Base-by-base conservation (phyloP, 139 green algal genomes). In the Picochlorum sp. region DNA sequence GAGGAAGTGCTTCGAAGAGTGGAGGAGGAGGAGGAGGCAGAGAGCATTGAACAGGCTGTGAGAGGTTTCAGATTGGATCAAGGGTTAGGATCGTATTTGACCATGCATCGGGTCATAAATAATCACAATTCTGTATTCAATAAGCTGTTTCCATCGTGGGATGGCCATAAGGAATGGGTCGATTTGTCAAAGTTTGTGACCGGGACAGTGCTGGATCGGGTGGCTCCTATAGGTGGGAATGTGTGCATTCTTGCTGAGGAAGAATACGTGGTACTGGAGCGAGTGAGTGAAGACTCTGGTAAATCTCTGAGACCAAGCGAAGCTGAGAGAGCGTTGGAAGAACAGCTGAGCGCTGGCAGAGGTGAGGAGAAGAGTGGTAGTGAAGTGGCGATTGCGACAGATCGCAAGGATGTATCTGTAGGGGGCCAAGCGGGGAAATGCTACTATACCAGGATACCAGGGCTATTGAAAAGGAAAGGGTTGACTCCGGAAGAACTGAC, bases 231-330 rank as follows among this genome's bases (percentile, higher is more conserved):
- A 33, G 37, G 70, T 25, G 77, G 77, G 24, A 76, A 74, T 60
- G 72, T 87, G 36, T 81, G 64, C 64, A 69, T 87, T 18, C 74
- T 81, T 35, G 59, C 70, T 4, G 83, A 90, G 30, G 77, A 62
- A 7, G 59, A 77, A 31, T 66, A 71, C 6, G 41, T 36, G 4
- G 16, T 20, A 4, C 25, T 32, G 16, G 12, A 14, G 4, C 44
- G 18, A 53, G 44, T 18, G n/a, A n/a, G n/a, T n/a, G n/a, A n/a
- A n/a, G n/a, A n/a, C n/a, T n/a, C n/a, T 41, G 35, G 35, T 41
- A 8, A 12, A 8, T n/a, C 6, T 22, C 6, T 8, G 10, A 58
- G 16, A 44, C 32, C 45, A 7, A 69, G 76, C 1, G 65, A 64
- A 10, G 82, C 82, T 32, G 82, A 85, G 51, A n/a, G 43, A 31